Evolutionary conservation across 2,329 filamentous ascomycete genomes (phyloP), one percentile per base, ranked within the genome.

Genomic region (Aaosphaeria pasadenensis): DNA sequence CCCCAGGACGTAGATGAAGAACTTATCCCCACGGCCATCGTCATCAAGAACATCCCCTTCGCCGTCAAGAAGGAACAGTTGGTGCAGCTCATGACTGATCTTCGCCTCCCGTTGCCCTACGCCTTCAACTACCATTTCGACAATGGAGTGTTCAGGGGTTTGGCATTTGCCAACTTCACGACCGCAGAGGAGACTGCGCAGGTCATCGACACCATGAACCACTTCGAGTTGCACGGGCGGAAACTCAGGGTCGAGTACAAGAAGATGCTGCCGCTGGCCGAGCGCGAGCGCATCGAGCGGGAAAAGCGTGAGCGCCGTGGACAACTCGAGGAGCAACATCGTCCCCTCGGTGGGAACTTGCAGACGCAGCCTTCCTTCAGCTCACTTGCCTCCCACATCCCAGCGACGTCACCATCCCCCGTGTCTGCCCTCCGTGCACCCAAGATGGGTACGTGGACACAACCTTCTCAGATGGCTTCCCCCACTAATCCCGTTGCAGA

Each of bases 111-210:
- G 1, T 83, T 97, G 58, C 94, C 94, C 0, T 99, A 99, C 66
- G 94, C 94, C 9, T 99, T 99, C 79, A 99, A 99, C 77, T 97
- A 99, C 66, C 94, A 99, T 72, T 99, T 99, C 66, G 94, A 99
- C 69, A 95, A 95, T 62, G 94, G 94, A 30, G 91, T 99, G 30
- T 99, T 99, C 76, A 82, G 94, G 49, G 94, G 94, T 5, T 78
- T 99, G 44, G 94, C 94, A 2, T 99, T 99, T 75, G 94, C 94
- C 66, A 99, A 99, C 74, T 99, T 97, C 71, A 95, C 94, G 33
- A 96, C 90, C 11, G 85, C 94, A 1, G 89, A 96, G 56, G 94
- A 99, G 71, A 99, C 94, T 0, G 87, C 89, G 9, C 81, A 87
- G 43, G 94, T 97, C 43, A 99, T 99, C 53, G 88, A 96, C 49